A percentile compares a stretch with the other conserved stretches of the same genome.
Conservation (phyloP, 1,139 yeast genomes). For the Dujonia santamariae region DNA sequence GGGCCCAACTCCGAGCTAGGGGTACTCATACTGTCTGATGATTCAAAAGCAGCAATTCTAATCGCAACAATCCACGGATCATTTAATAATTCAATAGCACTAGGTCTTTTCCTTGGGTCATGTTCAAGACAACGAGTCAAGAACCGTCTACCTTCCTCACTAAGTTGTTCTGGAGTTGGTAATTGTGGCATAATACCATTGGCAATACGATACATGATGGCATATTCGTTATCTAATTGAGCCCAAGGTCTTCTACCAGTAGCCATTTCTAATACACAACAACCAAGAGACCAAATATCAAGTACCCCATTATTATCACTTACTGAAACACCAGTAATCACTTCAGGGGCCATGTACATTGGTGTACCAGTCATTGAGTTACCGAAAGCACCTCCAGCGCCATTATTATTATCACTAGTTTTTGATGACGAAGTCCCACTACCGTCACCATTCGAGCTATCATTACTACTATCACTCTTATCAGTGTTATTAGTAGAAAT, state of each 20-base stretch:
- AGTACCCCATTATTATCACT: constrained; percentile 65
- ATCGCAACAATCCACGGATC: constrained; percentile 90
- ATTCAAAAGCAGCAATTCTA: constrained; percentile 65
- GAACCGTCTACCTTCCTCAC: constrained; percentile 69
- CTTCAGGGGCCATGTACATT: constrained; percentile 99
- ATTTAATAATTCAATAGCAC: constrained; percentile 78
- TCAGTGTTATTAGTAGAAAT: constrained; percentile 8
- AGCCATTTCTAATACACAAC: constrained; percentile 80
- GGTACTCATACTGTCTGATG: constrained; percentile 34
- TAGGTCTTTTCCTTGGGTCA: constrained; percentile 75
- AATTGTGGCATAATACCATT: constrained; percentile 90
- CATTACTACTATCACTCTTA: constrained; percentile 14
- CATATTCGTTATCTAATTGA: constrained; percentile 94
- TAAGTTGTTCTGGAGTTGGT: constrained; percentile 76
- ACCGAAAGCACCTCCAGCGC: constrained; percentile 13
- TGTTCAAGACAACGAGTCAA: constrained; percentile 75
- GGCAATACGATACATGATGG: constrained; percentile 97
- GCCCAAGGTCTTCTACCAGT: constrained; percentile 88
- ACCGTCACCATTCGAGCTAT: background rate
- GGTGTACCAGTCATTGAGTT: constrained; percentile 90
- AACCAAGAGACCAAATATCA: constrained; percentile 84
- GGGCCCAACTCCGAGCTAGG: constrained; percentile 35
- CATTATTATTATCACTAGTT: background rate
- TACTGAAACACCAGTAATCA: constrained; percentile 72
- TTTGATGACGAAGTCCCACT: background rate